These are phyloP conservation scores for Epichloe aotearoae DNA, from an alignment of 2,329 filamentous ascomycete species.

Conservation along the genomic window DNA sequence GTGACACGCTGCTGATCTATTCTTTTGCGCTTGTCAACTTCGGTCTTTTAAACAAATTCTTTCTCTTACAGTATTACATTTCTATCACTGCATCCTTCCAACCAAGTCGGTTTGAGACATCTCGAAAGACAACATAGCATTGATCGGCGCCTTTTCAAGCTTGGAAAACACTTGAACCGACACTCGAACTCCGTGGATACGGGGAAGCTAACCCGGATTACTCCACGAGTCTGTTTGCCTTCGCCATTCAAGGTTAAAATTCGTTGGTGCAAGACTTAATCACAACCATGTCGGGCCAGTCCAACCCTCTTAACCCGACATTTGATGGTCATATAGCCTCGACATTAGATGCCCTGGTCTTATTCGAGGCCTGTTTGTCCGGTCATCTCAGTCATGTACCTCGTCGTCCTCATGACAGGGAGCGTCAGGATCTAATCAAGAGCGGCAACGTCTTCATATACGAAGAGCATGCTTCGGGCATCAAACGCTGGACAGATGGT, in stretches of 20 bases:
- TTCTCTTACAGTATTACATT: neutral
- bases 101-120: neutral
- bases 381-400: constrained; percentile 63
- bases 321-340: constrained; percentile 54
- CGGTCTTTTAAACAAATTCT: neutral
- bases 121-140: neutral
- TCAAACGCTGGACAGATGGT: constrained; percentile 90
- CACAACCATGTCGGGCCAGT: neutral
- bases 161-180: neutral
- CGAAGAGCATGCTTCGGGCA: constrained; percentile 78
- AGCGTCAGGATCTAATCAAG: constrained; percentile 61
- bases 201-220: neutral
- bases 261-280: neutral
- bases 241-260: neutral
- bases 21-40: neutral
- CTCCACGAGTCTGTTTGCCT: neutral
- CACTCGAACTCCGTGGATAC: neutral
- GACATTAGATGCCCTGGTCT: constrained; percentile 61
- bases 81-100: neutral
- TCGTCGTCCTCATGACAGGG: constrained; percentile 74
- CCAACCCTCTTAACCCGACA: constrained; percentile 41
- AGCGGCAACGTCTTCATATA: constrained; percentile 87
- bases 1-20: neutral
- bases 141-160: neutral
- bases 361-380: constrained; percentile 67